Evolutionary conservation across 2,329 filamentous ascomycete species (phyloP), one percentile per base, ranked within the genome.

Genomic region (Fusarium drepaniforme): DNA sequence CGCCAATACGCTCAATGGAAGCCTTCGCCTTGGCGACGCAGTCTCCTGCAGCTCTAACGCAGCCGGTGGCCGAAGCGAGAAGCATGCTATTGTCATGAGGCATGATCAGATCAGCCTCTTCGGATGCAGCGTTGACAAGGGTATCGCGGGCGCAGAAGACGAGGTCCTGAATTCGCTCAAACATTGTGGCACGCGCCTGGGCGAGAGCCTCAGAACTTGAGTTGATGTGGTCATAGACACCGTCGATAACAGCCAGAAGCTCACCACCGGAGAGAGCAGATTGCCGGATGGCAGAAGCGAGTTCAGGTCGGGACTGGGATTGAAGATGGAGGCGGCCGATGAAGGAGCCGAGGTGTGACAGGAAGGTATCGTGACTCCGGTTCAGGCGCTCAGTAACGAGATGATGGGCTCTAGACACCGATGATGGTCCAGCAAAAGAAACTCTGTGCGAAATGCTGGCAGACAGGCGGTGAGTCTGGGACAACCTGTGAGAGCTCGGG

Each of bases 301-400:
- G 88, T 81, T 98, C 95, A 1, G 93, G 91, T 11, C 95, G 93
- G 9, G 95, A 97, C 72, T 97, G 93, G n/a, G 96, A 97, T 81
- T 98, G 95, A 70, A 98, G 88, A 82, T 98, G 95, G 66, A 98
- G 89, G 42, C 91, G 88, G 18, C 97, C 97, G 81, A 98, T 96
- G 82, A 98, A 98, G 6, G 95, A 97, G 61, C 94, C 96, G 62
- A 99, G 90, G 80, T 96, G 93, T 8, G 96, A 97, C 64, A 99
- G 86, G 80, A 98, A 98, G 9, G 90, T 91, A 84, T 98, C 96
- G 84, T 98, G 95, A 61, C 92, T 93, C 60, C 90, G 87, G 78
- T 91, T 93, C 59, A 98, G 89, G 76, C 92, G 92, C 82, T 96
- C 93, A 3, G 96, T 98, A 38, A 97, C 94, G 70, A 98, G 88